These are phyloP conservation scores for Basipetospora sp. DNA, from an alignment of 2,329 filamentous ascomycete genomes.

Conservation along the genomic window DNA sequence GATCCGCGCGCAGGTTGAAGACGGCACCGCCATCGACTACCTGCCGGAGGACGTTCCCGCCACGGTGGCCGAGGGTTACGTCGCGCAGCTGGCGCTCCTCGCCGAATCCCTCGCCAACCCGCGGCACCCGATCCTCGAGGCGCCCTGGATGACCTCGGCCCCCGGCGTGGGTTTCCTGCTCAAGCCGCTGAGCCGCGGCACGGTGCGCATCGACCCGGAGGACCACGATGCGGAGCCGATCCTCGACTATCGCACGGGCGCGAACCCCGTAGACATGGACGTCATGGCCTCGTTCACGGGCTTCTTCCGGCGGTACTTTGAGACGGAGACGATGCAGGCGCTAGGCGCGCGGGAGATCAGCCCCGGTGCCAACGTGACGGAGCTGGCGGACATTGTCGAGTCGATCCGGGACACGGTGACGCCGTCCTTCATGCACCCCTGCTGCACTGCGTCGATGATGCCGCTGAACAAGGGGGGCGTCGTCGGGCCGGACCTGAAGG, in stretches of 20 bases:
- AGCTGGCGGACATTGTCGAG: slow-evolving; percentile 8
- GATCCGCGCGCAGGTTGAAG: slow-evolving; percentile 13
- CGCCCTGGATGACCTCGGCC: slow-evolving; percentile 14
- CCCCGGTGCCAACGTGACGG: slow-evolving; percentile 14
- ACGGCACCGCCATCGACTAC: slow-evolving; percentile 10
- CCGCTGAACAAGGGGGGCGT: slow-evolving; percentile 22
- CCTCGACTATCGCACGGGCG: slow-evolving; percentile 20
- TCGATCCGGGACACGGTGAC: slow-evolving; percentile 15
- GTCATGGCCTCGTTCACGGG: slow-evolving; percentile 18
- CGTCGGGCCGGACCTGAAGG: slow-evolving; percentile 18
- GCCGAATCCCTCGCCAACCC: slow-evolving; percentile 15
- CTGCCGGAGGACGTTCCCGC: slow-evolving; percentile 10
- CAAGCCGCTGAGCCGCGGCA: slow-evolving; percentile 22
- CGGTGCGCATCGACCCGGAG: slow-evolving; percentile 14
- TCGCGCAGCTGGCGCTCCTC: slow-evolving; percentile 13
- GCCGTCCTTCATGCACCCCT: slow-evolving; percentile 26
- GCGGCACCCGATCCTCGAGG: slow-evolving; percentile 17
- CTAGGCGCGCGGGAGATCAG: slow-evolving; percentile 11
- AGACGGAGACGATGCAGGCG: not conserved
- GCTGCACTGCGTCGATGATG: slow-evolving; percentile 30
- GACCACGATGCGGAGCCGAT: slow-evolving; percentile 15
- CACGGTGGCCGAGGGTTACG: slow-evolving; percentile 14
- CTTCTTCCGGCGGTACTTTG: slow-evolving; percentile 16
- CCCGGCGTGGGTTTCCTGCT: slow-evolving; percentile 13
- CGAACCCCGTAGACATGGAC: slow-evolving; percentile 22